A percentile compares a stretch with the other conserved stretches of the same genome.
These are phyloP conservation scores for Penicillium sumatraense DNA, from an alignment of 2,329 filamentous ascomycete genomes.

Conservation along the genomic window DNA sequence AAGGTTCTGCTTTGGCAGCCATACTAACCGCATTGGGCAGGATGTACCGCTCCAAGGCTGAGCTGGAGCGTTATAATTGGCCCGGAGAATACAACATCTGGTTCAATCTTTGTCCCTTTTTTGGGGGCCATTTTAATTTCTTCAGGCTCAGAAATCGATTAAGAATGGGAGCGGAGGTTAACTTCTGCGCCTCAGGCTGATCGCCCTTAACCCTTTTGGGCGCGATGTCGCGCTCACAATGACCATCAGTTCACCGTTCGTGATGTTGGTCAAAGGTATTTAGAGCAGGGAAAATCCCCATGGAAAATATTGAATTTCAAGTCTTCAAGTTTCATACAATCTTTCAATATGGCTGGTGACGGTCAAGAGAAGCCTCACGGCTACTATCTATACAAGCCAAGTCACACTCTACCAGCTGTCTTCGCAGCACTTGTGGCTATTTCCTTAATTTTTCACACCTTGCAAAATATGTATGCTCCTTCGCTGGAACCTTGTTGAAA, in stretches of 20 bases:
- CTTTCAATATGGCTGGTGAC: conserved; percentile 11
- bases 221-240: neutral
- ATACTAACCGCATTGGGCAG: conserved; percentile 20
- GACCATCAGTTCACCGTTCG: neutral
- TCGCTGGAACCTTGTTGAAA: neutral
- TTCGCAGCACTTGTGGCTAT: conserved; percentile 38
- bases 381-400: conserved; percentile 37
- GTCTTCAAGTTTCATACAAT: neutral
- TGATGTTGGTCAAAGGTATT: conserved; percentile 8
- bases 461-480: conserved; percentile 39
- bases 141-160: neutral
- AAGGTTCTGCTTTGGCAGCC: neutral
- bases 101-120: neutral
- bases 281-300: conserved; percentile 1
- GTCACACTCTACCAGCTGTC: conserved; percentile 37
- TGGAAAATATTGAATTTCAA: neutral
- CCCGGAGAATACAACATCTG: neutral
- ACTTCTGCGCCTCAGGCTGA: conserved; percentile 1
- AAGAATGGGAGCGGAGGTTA: neutral
- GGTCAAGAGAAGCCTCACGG: conserved; percentile 8
- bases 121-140: neutral
- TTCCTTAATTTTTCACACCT: conserved; percentile 36
- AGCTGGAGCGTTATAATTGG: conserved; percentile 10
- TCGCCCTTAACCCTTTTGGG: neutral
- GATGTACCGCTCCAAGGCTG: conserved; percentile 18